A percentile compares a stretch with the other conserved stretches of the same genome.
These are phyloP conservation scores for Phytophthora hybrid DNA, from an alignment of 352 stramenopile species.

Conservation along the genomic window DNA sequence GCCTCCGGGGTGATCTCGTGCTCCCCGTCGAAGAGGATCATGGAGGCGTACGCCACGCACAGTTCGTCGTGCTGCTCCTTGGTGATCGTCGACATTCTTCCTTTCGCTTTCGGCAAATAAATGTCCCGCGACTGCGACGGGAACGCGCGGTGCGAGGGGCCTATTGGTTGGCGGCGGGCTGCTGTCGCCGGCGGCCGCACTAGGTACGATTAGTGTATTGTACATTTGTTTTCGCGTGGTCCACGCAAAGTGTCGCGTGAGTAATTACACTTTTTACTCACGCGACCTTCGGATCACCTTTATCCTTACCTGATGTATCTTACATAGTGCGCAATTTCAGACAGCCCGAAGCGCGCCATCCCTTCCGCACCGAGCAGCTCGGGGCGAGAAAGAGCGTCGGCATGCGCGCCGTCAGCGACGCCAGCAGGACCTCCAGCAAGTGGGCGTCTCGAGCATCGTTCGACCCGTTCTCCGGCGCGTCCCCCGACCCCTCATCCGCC, in stretches of 20 bases:
- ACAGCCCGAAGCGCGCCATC: too few species aligned
- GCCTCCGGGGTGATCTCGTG: constrained; percentile 84
- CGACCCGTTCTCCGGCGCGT: constrained; percentile 34
- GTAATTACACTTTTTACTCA: constrained; percentile 39
- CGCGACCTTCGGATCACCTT: constrained; percentile 14
- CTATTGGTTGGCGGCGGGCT: constrained; percentile 49
- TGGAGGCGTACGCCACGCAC: constrained; percentile 82
- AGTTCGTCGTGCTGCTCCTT: constrained; percentile 91
- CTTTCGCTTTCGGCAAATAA: constrained; percentile 62
- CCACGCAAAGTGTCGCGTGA: constrained; percentile 8
- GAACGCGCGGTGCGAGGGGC: constrained; percentile 8
- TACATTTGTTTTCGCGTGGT: not conserved
- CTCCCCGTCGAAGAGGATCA: constrained; percentile 88
- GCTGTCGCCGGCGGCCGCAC: constrained; percentile 10
- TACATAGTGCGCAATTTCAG: constrained; percentile 24
- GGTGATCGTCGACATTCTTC: constrained; percentile 78
- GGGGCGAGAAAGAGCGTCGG: constrained; percentile 10
- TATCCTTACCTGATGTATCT: not conserved
- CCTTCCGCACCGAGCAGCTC: not conserved
- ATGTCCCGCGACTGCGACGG: constrained; percentile 14
- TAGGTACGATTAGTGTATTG: constrained; percentile 31
- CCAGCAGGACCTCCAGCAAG: constrained; percentile 23
- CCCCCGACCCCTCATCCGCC: not conserved
- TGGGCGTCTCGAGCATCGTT: constrained; percentile 36
- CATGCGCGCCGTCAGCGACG: constrained; percentile 32